Evolutionary conservation across 192 early-diverging fungal genomes (phyloP), one percentile per base, ranked within the genome.

Genomic region (Umbelopsis sp.): DNA sequence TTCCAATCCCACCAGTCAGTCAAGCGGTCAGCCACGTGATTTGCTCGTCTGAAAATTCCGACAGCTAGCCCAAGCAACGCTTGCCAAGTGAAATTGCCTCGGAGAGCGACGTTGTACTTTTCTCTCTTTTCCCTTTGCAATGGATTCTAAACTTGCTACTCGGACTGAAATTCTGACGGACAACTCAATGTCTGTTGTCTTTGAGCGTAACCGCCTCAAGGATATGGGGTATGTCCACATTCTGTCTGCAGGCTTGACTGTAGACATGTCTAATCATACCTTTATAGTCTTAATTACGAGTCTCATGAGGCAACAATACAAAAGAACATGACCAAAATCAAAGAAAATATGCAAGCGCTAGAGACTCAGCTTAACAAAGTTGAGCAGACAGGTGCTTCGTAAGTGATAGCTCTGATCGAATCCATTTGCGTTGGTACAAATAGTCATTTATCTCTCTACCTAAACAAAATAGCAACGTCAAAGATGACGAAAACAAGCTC

Each of bases 401-500:
- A 81, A 50, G 83, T 54, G 7, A 25, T 26, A 26, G 8, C 34
- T 4, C 12, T 17, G 12, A 41, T 11, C 12, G 12, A 41, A 41
- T 41, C 7, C 4, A 8, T 3, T 8, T 3, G 8, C 8, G 12
- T 11, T 41, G 38, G 1, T 41, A 6, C 12, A 41, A 11, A 6
- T 11, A 11, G 38, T 41, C 38, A 41, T 41, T 41, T 6, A 41
- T 6, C 38, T 1, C 12, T 41, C 8, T 11, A 41, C 38, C 5
- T 11, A 4, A 6, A 4, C 12, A 1, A 41, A 11, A 8, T 72
- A 79, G 77, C 52, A 68, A 72, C 65, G 74, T 71, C 24, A 81
- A 85, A 44, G 70, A 77, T 62, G 84, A 86, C 82, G 92, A 93
- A 81, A 84, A 87, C 73, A 79, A 83, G 66, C 65, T 93, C 17